Percentiles rank a stretch among this genome's conserved stretches.
phyloP scores from a whole-genome alignment of 2,329 filamentous ascomycete genomes.

The Pseudogymnoascus pannorum region DNA sequence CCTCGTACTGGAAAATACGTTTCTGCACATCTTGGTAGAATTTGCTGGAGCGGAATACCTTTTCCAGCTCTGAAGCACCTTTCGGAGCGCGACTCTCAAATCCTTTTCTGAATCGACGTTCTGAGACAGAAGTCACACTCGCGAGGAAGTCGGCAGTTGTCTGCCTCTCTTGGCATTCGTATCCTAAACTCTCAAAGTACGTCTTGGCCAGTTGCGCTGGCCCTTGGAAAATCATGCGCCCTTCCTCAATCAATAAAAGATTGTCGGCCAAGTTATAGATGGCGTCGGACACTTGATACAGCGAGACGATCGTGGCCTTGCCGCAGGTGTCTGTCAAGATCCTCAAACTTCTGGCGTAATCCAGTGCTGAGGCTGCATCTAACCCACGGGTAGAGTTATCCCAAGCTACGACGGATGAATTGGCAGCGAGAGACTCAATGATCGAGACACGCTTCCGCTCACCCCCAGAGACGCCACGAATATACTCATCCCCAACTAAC shows the following conservation, averaged over 20 bases:
- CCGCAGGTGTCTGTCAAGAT: constrained; percentile 56
- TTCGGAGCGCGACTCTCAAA: constrained; percentile 38
- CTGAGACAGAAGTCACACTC: constrained; percentile 58
- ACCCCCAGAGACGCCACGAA: constrained; percentile 55
- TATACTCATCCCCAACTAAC: constrained; percentile 49
- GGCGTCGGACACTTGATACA: constrained; percentile 64
- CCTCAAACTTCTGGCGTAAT: constrained; percentile 53
- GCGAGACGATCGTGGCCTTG: constrained; percentile 52
- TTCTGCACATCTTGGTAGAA: constrained; percentile 38
- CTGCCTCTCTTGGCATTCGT: constrained; percentile 52
- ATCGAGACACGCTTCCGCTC: constrained; percentile 56
- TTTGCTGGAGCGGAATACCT: constrained; percentile 28
- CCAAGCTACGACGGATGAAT: constrained; percentile 50
- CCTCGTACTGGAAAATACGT: constrained; percentile 42
- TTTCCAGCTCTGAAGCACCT: constrained; percentile 37
- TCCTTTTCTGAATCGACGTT: constrained; percentile 50
- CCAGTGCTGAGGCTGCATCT: constrained; percentile 55
- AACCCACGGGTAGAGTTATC: constrained; percentile 61
- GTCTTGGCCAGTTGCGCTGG: constrained; percentile 48
- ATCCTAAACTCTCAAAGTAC: constrained; percentile 60
- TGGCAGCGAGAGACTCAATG: constrained; percentile 37
- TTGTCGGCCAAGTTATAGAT: constrained; percentile 67
- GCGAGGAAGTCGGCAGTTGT: constrained; percentile 62
- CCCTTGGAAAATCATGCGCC: constrained; percentile 60
- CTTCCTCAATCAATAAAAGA: constrained; percentile 59